phyloP scores from a whole-genome alignment of 2,329 filamentous ascomycete genomes.

The Penicillium sp. region DNA sequence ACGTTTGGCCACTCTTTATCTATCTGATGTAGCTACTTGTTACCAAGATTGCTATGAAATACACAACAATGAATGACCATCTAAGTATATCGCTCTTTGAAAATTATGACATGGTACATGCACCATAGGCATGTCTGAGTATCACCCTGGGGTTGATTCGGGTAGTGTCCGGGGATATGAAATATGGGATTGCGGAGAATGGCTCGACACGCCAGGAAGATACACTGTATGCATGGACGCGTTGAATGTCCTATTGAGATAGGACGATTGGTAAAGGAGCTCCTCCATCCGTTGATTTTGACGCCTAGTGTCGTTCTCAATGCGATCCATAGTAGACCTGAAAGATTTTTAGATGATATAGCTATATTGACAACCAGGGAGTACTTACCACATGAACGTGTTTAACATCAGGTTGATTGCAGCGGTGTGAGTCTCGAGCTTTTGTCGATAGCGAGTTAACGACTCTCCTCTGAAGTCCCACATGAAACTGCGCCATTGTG shows the following conservation, averaged over 20 bases:
- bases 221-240: no score
- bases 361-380: background rate
- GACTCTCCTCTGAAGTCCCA: slow-evolving; percentile 4
- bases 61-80: no score
- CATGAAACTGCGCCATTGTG: slow-evolving; percentile 2
- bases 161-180: no score
- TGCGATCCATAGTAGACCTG: slow-evolving; percentile 5
- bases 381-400: background rate
- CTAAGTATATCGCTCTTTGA: no score
- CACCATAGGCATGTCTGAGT: no score
- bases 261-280: background rate
- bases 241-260: background rate
- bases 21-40: no score
- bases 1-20: no score
- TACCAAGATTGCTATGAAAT: no score
- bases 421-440: slow-evolving; percentile 6
- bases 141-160: no score
- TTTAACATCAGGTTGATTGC: slow-evolving; percentile 1
- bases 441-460: slow-evolving; percentile 1
- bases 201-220: no score
- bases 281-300: background rate
- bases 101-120: no score
- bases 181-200: no score
- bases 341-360: background rate
- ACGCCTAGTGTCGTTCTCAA: background rate